These are phyloP conservation scores for Schizochytrium sp. DNA, from an alignment of 108 stramenopile genomes.

Conservation along the genomic window DNA sequence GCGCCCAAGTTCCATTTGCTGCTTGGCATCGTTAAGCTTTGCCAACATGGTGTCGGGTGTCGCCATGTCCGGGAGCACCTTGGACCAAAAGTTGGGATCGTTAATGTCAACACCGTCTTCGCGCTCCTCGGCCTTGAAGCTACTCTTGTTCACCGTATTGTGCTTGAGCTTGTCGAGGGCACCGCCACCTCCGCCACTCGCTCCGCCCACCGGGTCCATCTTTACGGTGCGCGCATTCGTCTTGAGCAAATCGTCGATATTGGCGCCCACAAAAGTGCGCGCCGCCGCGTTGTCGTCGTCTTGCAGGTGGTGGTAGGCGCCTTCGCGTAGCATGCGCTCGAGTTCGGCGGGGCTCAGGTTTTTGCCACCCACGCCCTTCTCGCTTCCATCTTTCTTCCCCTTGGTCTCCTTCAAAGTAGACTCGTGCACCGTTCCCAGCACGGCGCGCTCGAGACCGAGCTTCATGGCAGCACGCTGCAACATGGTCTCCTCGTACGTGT, in stretches of 20 bases:
- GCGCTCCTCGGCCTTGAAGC: constrained; percentile 28
- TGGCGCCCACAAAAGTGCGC: constrained; percentile 45
- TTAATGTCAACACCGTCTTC: constrained; percentile 39
- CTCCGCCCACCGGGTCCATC: neutral
- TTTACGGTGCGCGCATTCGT: neutral
- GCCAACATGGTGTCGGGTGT: constrained; percentile 37
- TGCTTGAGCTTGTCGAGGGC: constrained; percentile 14
- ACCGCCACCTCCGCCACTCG: neutral
- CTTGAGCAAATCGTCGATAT: constrained; percentile 49
- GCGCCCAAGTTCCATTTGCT: neutral
- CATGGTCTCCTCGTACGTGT: constrained; percentile 97
- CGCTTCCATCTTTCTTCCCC: neutral
- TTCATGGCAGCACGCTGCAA: constrained; percentile 93
- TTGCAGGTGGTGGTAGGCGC: constrained; percentile 50
- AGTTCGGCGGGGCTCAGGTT: constrained; percentile 39
- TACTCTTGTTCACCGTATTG: constrained; percentile 34
- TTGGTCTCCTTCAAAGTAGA: constrained; percentile 51
- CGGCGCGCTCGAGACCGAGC: constrained; percentile 94
- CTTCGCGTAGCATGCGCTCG: constrained; percentile 48
- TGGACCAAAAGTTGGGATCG: constrained; percentile 47
- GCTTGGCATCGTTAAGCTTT: constrained; percentile 23
- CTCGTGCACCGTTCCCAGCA: constrained; percentile 75
- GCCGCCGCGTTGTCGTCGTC: constrained; percentile 33
- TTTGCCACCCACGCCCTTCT: neutral
- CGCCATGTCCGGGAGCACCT: constrained; percentile 43